Evolutionary conservation across 2,329 filamentous ascomycete genomes (phyloP), one percentile per base, ranked within the genome.

Genomic region (Diaporthe sp.): DNA sequence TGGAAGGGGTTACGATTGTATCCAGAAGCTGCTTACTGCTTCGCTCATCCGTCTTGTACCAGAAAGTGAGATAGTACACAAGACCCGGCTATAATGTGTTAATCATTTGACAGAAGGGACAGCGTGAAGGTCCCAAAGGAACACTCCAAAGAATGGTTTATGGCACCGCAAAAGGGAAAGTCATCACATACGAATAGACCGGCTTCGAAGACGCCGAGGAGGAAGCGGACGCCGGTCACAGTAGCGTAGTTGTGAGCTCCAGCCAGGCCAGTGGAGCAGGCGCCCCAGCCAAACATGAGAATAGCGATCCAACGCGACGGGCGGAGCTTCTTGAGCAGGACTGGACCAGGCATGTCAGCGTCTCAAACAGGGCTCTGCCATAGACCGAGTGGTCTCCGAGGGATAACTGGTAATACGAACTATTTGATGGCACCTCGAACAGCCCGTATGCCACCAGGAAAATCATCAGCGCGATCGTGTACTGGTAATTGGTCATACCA

Each of bases 41-140:
- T 9, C 93, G 87, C 81, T 94, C 92, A 30, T 89, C 87, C 77
- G 91, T 91, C 63, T 88, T 91, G 80, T 94, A 94, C 87, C 93
- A 94, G 76, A 94, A 90, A 0, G 92, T 94, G 55, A 94, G 84
- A 77, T 94, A 94, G 81, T 91, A 78, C 1, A 76, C 75, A 53
- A 76, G 22, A 6, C 75, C 86, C 55, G 86, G 81, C 63, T 68
- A 15, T 7, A 30, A 78, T 86, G 83, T 75, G 42, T 56, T 32
- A 68, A 4, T 7, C 4, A 32, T 25, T 35, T 8, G 42, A 10
- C 27, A 4, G 19, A 10, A 7, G 7, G n/a, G 1, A 42, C 2
- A 19, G 12, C 2, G 8, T 42, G n/a, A 25, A 27, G 55, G 19
- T 5, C 55, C 35, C 5, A n/a, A 12, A 37, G 7, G 10, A 9